Base-by-base conservation (phyloP, 2,329 filamentous ascomycete genomes). In the Fusarium lyarnte region DNA sequence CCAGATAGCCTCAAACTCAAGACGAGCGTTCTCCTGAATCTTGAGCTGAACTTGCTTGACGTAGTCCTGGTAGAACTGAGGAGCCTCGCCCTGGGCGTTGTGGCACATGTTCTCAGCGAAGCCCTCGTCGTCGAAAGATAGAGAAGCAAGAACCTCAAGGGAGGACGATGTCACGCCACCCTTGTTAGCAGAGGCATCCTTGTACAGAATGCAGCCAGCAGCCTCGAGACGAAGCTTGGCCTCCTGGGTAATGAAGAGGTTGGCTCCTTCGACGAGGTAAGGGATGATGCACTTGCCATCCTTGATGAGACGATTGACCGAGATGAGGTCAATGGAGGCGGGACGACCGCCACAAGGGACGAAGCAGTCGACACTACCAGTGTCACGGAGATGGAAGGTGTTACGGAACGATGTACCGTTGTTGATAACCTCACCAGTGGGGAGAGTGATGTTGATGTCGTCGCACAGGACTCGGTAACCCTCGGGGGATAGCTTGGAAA, bases 1-100 rank as follows among this genome's bases (percentile, higher is more conserved):
- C 96, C 96, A 99, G 84, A 99, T 97, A 46, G 96, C 96, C 84
- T 99, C 96, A 76, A 99, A 99, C 83, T 99, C 96, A 39, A 99
- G 90, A 21, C 90, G 87, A 5, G 96, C 96, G 76, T 99, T 99
- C 77, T 94, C 91, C 82, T 93, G 90, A 81, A 99, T 98, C 79
- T 92, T 94, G 72, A 90, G 88, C 84, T 99, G 96, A 5, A 99
- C 96, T 78, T 94, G 89, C 81, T 92, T 93, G 77, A 99, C 96
- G 78, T 99, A 99, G 46, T 90, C 89, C 80, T 95, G 88, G 89
- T 99, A 99, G 87, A 99, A 99, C 55, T 91, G 89, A 0, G 96
- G 96, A 5, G 91, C 90, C 55, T 91, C 89, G 57, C 94, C 96
- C 59, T 82, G 80, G 42, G 81, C 79, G 74, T 94, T 90, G 72